Percentiles rank a stretch among this genome's conserved stretches.
phyloP scores from a whole-genome alignment of 1,284 basidiomycete genomes.

The Cutaneotrichosporon cutaneum region DNA sequence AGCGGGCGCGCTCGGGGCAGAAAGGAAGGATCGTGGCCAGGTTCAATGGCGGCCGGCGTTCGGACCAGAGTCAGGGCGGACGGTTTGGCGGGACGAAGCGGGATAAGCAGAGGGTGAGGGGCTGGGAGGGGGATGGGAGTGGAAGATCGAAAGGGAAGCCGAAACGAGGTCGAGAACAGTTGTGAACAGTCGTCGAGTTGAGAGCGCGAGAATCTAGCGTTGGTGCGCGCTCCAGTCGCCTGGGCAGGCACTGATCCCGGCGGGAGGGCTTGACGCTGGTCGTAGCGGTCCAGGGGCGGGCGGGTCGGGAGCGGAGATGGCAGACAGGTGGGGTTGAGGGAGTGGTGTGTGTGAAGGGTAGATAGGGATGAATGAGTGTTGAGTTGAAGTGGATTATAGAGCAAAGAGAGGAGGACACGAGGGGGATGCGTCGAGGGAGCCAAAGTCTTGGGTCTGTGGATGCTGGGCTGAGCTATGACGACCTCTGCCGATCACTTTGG shows the following conservation, averaged over 20 bases:
- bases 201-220: not conserved
- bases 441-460: too few species aligned
- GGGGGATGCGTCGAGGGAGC: too few species aligned
- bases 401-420: too few species aligned
- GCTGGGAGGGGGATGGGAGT: not conserved
- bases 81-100: too few species aligned
- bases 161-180: not conserved
- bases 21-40: not conserved
- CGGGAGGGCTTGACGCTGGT: not conserved
- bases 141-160: not conserved
- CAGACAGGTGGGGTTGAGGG: not conserved
- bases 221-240: too few species aligned
- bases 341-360: not conserved
- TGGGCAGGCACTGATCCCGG: not conserved
- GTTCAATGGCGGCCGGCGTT: not conserved
- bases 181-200: not conserved
- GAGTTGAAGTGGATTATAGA: too few species aligned
- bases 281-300: not conserved
- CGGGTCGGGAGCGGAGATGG: not conserved
- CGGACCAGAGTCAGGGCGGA: not conserved
- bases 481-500: too few species aligned
- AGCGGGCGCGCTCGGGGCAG: not conserved
- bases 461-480: too few species aligned
- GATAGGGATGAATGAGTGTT: not conserved
- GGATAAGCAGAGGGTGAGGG: too few species aligned